Evolutionary conservation across 805 yeast species (phyloP).

Genomic region (Groenewaldozyma tartarivorans): DNA sequence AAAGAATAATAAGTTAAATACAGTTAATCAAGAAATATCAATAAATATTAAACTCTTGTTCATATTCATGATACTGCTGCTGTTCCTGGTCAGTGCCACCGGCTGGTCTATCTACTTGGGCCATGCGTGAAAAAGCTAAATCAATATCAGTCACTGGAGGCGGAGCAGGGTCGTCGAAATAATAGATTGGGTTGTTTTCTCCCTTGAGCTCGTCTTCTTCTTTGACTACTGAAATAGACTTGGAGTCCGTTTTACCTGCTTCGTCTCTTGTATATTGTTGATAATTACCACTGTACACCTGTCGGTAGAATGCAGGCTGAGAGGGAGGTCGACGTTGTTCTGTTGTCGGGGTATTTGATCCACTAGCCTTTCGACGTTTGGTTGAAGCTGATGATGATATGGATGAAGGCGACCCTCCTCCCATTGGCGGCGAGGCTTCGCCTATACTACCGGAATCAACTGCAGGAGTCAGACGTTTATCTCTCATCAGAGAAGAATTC

Average conservation of each 20-base stretch:
- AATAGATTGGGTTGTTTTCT: background rate
- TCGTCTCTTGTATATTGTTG: background rate
- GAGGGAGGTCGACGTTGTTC: too few relatives aligned
- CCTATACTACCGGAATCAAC: too few relatives aligned
- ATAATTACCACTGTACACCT: too few relatives aligned
- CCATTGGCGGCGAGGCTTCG: background rate
- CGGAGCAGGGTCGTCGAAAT: background rate
- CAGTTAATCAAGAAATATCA: too few relatives aligned
- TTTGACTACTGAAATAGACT: too few relatives aligned
- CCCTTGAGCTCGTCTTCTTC: background rate
- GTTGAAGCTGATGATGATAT: constrained; percentile 1
- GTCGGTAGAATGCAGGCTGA: too few relatives aligned
- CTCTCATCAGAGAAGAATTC: background rate
- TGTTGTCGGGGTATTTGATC: too few relatives aligned
- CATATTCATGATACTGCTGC: background rate
- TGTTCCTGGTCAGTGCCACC: too few relatives aligned
- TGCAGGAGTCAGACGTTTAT: background rate
- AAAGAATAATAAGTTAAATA: too few relatives aligned
- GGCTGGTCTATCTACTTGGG: background rate
- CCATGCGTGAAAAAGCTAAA: background rate
- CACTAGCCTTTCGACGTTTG: too few relatives aligned
- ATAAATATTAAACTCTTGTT: background rate
- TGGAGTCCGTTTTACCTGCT: background rate
- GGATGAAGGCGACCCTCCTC: background rate
- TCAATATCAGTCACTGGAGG: background rate